Evolutionary conservation across 1,284 basidiomycete species (phyloP), one percentile per base, ranked within the genome.

Genomic region (Agroathelia rolfsii): DNA sequence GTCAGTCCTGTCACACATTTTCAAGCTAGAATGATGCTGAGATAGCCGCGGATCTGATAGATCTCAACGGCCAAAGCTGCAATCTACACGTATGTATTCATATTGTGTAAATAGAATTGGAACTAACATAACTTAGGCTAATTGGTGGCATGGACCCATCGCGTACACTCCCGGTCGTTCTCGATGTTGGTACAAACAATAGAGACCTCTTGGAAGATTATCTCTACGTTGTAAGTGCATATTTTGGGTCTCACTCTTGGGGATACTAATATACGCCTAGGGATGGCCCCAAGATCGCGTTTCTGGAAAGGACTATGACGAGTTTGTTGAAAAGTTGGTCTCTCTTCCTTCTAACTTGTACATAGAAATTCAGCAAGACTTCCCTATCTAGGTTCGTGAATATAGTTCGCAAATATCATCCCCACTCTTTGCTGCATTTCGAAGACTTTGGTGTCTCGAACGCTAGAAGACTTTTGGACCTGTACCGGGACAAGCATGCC

Each of bases 1-100:
- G 16, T 12, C 13, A 14, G 16, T 25, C 24, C 19, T 22, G 36
- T 20, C 19, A 11, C 8, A 10, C 17, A 14, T 28, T 8, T 24
- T 26, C 11, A 7, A 18, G 8, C n/a, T 21, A n/a, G 26, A 11
- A 6, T 27, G 14, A 11, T 4, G 6, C 16, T 24, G 18, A 20
- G 17, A 5, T 32, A 28, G 34, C 22, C 36, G 14, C 2, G 23
- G 9, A 47, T 37, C 13, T 37, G 45, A 24, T 50, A 85, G 71
- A 93, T 94, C 45, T 80, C 83, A 0, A 75, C 82, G 3, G 87
- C 87, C n/a, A 94, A 94, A 61, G 69, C 83, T 2, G 80, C 72
- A 4, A 76, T 93, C 14, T 90, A 92, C 52, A 82, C 81, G 74
- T 77, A 39, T 24, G 70, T 53, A 6, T 7, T 17, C 16, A 14